Base-by-base conservation (phyloP, 2,329 filamentous ascomycete species). In the Cryphonectria naterciae region DNA sequence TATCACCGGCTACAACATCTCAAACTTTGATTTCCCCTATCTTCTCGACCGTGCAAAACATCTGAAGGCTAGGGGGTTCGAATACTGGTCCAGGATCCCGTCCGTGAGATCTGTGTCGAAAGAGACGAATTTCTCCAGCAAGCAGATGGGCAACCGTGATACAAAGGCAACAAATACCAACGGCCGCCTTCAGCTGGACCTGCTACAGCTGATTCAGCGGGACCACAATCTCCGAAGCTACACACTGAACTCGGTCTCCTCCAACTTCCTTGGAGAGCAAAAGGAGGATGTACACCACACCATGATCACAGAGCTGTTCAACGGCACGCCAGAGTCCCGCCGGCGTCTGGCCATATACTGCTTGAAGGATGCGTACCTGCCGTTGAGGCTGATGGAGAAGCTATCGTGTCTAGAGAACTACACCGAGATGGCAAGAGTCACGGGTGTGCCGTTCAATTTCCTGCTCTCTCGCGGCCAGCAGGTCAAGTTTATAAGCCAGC, bases 341-440 rank as follows among this genome's bases (percentile, higher is more conserved):
- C 90, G 97, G 76, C 91, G 96, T 82, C 83, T 99, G 65, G 96
- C 96, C 0, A 89, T 99, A 0, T 99, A 99, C 84, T 99, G 96
- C 82, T 82, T 99, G 75, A 99, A 99, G 81, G 97, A 99, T 83
- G 96, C 96, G 0, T 99, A 97, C 77, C 86, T 99, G 4, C 96
- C 96, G 1, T 95, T 98, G 78, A 86, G 97, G 72, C 82, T 99
- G 67, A 95, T 99, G 91, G 96, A 99, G 79, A 99, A 99, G 81
- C 86, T 99, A 37, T 98, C 97, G 78, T 98, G 96, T 81, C 85
- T 99, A n/a, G 93, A 97, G 82, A 99, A 99, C 80, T 98, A 98
- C 78, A 98, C 96, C 0, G 96, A 99, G 83, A 99, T 99, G 96
- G 95, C 96, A 70, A 96, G 96, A 89, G 96, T 99, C 82, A 99